Conservation (phyloP, 805 yeast species). For the Schwanniomyces vanrijiae region DNA sequence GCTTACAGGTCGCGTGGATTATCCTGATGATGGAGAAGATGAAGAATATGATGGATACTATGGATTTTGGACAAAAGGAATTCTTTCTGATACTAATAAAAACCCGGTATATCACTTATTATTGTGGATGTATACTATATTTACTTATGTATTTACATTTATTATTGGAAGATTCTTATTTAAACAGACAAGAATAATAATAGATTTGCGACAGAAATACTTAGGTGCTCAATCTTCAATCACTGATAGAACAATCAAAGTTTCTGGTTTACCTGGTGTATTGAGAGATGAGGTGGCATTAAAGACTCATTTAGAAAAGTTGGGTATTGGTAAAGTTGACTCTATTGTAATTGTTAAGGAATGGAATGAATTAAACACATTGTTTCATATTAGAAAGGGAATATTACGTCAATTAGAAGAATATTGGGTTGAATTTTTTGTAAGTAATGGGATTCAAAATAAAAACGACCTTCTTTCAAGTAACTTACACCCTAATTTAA, state of each 20-base stretch:
- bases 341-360: constrained; percentile 80
- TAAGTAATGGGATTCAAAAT: constrained; percentile 26
- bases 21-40: constrained; percentile 22
- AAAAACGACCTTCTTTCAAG: constrained; percentile 28
- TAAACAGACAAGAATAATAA: constrained; percentile 70
- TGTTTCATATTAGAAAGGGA: constrained; percentile 59
- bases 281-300: constrained; percentile 70
- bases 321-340: constrained; percentile 79
- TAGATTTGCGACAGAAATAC: constrained; percentile 73
- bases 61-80: not conserved
- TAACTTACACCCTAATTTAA: constrained; percentile 24
- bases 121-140: constrained; percentile 82
- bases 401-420: constrained; percentile 62
- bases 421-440: constrained; percentile 70
- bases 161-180: constrained; percentile 60
- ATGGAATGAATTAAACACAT: constrained; percentile 72
- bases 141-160: constrained; percentile 83
- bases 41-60: not conserved
- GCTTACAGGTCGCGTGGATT: constrained; percentile 63
- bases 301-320: constrained; percentile 69
- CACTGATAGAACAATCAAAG: constrained; percentile 85
- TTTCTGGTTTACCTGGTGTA: constrained; percentile 86
- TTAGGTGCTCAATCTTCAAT: constrained; percentile 85
- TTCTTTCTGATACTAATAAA: not conserved
- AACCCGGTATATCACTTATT: constrained; percentile 35